A percentile compares a stretch with the other conserved stretches of the same genome.
Conservation (phyloP, 306 rosid genomes). For the Vigna nakashimae region DNA sequence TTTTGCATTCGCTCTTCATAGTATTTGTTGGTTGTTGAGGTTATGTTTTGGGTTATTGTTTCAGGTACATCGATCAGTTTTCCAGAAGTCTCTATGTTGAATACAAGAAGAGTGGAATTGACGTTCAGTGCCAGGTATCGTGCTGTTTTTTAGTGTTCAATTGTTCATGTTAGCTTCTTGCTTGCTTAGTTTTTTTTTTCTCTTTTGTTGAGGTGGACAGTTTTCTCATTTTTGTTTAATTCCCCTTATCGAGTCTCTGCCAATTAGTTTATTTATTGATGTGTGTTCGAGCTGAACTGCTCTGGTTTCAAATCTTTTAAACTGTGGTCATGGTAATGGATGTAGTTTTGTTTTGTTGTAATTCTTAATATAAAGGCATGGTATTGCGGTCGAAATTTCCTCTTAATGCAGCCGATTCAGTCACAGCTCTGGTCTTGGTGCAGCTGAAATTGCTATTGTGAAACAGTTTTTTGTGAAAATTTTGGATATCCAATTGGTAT, state of each 20-base stretch:
- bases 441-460: neutral
- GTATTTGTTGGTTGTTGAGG: constrained; percentile 7
- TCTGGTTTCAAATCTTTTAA: neutral
- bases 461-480: neutral
- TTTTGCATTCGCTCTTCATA: neutral
- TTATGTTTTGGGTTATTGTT: constrained; percentile 25
- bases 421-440: neutral
- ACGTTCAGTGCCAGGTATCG: constrained; percentile 99
- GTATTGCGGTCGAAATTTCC: neutral
- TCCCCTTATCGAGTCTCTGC: neutral
- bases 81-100: constrained; percentile 92
- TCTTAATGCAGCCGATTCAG: neutral
- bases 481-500: neutral
- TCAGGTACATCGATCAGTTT: constrained; percentile 94
- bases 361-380: neutral
- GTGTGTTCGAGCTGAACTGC: neutral
- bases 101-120: constrained; percentile 93
- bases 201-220: neutral
- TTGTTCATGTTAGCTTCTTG: neutral
- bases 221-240: neutral
- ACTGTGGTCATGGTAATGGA: neutral
- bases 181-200: neutral
- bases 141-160: constrained; percentile 23
- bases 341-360: neutral
- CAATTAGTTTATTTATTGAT: constrained; percentile 1